Evolutionary conservation across 352 stramenopile genomes (phyloP), one percentile per base, ranked within the genome.

Genomic region (Ophiocytium majus): DNA sequence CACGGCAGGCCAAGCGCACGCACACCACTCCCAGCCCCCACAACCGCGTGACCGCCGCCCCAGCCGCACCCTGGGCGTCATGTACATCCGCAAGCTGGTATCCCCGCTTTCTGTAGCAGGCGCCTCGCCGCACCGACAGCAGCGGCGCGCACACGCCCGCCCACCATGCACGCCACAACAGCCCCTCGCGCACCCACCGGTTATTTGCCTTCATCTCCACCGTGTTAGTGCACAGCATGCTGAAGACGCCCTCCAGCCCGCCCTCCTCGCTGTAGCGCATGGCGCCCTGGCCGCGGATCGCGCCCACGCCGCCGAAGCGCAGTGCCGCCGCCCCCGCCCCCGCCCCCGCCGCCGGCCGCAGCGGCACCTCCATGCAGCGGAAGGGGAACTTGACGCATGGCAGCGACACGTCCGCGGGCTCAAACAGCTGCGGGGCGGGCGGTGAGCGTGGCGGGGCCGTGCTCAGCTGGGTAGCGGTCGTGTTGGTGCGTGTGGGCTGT

Each of bases 341-440:
- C 17, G n/a, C 63, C 43, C 80, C 33, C 78, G 66, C 66, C 34
- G 80, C 74, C 23, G 81, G 74, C 57, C 80, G 64, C 80, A 88
- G 81, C 50, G 80, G 84, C 64, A 78, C 83, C 50, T 88, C 84
- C 84, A 88, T 88, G 63, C 82, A 37, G 0, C 81, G 76, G 75
- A 88, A 88, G 76, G 84, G 84, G 63, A 86, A 88, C 32, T 88
- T 88, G 0, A 88, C 84, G 5, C 83, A 82, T 31, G 84, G 84
- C 34, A 88, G 37, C 23, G 80, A 75, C 17, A 76, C 34, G 63
- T 88, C 84, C 33, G 84, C 43, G 9, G 84, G 84, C 63, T 85
- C 84, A 74, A 88, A 88, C 19, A 88, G 80, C 66, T 78, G 66
- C 14, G n/a, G n/a, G n/a, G n/a, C n/a, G n/a, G n/a, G n/a, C n/a